A percentile compares a stretch with the other conserved stretches of the same genome.
Conservation (phyloP, 495 filamentous ascomycete genomes). For the Penicillium angulare region DNA sequence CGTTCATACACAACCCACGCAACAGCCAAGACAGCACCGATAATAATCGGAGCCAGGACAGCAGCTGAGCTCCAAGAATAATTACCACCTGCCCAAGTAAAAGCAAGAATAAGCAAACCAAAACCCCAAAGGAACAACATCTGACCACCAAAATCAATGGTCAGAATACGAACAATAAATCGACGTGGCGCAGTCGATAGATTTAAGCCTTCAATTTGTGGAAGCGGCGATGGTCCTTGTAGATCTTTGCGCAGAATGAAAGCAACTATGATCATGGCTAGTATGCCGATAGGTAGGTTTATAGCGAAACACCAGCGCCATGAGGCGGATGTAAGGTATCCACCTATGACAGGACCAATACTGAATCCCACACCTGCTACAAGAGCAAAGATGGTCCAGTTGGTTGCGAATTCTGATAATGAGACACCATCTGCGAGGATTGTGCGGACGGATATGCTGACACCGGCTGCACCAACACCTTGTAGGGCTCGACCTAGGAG, state of each 20-base stretch:
- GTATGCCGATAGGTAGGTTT: conserved; percentile 23
- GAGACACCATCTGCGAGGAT: conserved; percentile 58
- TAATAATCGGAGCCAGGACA: conserved; percentile 52
- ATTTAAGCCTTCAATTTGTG: conserved; percentile 4
- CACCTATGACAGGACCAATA: conserved; percentile 55
- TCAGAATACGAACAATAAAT: conserved; percentile 40
- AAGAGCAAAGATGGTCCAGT: conserved; percentile 55
- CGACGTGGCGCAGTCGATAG: not conserved
- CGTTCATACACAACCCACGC: conserved; percentile 55
- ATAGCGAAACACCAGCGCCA: conserved; percentile 64
- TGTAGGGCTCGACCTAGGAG: conserved; percentile 58
- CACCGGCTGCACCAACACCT: conserved; percentile 53
- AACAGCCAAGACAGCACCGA: conserved; percentile 46
- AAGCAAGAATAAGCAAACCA: conserved; percentile 54
- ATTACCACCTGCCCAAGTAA: conserved; percentile 57
- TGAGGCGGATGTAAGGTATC: conserved; percentile 32
- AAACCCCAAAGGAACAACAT: conserved; percentile 58
- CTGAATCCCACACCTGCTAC: conserved; percentile 50
- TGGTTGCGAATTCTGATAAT: conserved; percentile 55
- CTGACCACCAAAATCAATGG: conserved; percentile 54
- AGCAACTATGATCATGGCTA: conserved; percentile 27
- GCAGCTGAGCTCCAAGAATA: conserved; percentile 52
- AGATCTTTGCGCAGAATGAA: conserved; percentile 37
- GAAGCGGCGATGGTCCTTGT: conserved; percentile 19
- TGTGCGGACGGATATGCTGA: conserved; percentile 52